phyloP scores from a whole-genome alignment of 345 rosid species.

The Triadica sebifera region DNA sequence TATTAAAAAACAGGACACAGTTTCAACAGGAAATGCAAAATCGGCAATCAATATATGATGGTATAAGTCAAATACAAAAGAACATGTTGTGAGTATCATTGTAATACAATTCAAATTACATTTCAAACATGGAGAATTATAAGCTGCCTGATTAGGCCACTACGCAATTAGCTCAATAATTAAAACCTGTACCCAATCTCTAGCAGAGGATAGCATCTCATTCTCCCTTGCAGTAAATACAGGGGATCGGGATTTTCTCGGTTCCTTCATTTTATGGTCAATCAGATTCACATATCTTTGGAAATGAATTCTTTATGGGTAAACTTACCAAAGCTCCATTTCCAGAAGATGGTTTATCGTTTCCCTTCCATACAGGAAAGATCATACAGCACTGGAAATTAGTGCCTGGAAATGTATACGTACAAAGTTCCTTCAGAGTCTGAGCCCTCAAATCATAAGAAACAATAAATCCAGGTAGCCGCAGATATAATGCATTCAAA shows the following conservation, averaged over 20 bases:
- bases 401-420: conserved; percentile 12
- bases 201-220: no score
- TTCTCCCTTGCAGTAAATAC: no score
- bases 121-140: no score
- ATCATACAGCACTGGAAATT: conserved; percentile 11
- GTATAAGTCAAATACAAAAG: no score
- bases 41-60: no score
- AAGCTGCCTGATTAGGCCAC: no score
- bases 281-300: neutral
- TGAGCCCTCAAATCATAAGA: conserved; percentile 20
- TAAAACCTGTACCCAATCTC: no score
- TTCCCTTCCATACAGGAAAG: neutral
- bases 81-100: no score
- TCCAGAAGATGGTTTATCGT: neutral
- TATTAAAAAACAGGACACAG: no score
- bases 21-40: no score
- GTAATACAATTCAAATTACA: no score
- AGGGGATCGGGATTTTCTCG: neutral
- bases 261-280: neutral
- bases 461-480: conserved; percentile 22
- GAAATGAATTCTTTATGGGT: neutral
- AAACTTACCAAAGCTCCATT: neutral
- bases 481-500: conserved; percentile 14
- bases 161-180: no score
- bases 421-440: conserved; percentile 21